Conservation (phyloP, 441 rosid genomes). For the Omphalea diandra region DNA sequence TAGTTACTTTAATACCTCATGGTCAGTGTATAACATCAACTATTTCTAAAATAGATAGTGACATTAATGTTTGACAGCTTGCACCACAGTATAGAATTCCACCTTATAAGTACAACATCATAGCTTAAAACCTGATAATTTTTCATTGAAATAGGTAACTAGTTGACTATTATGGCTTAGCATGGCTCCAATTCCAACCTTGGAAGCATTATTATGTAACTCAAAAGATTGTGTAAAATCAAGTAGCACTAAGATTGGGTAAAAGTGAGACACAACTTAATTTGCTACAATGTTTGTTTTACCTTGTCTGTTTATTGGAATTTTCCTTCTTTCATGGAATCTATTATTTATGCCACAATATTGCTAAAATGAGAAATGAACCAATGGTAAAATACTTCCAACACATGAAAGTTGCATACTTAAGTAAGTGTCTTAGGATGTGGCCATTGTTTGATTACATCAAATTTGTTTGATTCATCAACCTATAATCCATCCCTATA, state of each 20-base stretch:
- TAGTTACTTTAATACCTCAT: too few relatives aligned
- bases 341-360: too few relatives aligned
- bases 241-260: neutral
- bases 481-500: neutral
- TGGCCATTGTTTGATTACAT: neutral
- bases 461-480: neutral
- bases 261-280: neutral
- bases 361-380: too few relatives aligned
- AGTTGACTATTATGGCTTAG: neutral
- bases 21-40: too few relatives aligned
- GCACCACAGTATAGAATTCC: slow-evolving; percentile 11
- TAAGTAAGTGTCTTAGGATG: neutral
- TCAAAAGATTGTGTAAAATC: neutral
- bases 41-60: slow-evolving; percentile 20
- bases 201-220: neutral
- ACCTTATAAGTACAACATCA: neutral
- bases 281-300: neutral
- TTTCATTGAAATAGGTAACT: neutral
- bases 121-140: neutral
- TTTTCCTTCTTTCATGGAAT: neutral
- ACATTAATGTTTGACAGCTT: slow-evolving; percentile 4
- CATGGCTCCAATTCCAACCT: too few relatives aligned
- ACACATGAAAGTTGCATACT: neutral
- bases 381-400: too few relatives aligned
- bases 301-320: neutral